Evolutionary conservation across 768 basidiomycete species (phyloP).

Genomic region (Psilocybe tampanensis): DNA sequence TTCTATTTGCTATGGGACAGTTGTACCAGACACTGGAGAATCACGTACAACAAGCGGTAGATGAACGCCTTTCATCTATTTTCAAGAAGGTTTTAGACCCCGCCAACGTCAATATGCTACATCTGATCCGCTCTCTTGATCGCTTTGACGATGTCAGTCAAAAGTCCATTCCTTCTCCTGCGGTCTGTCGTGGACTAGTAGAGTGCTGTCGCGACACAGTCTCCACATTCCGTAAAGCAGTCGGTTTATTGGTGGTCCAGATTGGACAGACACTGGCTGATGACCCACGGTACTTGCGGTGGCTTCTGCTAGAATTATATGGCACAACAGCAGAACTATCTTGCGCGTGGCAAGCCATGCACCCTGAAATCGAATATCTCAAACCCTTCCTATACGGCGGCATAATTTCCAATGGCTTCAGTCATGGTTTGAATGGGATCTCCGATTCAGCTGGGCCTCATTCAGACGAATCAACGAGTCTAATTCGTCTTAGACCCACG

Average conservation of each 20-base stretch:
- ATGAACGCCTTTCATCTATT: conserved; percentile 80
- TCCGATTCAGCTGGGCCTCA: background rate
- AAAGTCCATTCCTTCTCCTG: conserved; percentile 65
- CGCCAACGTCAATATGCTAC: conserved; percentile 77
- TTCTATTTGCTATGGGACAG: conserved; percentile 91
- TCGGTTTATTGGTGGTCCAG: conserved; percentile 80
- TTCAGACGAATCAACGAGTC: conserved; percentile 19
- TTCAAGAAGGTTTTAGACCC: conserved; percentile 86
- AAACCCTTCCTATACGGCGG: conserved; percentile 57
- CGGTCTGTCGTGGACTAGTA: conserved; percentile 75
- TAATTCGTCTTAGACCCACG: conserved; percentile 31
- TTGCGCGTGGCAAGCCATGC: conserved; percentile 79
- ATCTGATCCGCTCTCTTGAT: conserved; percentile 87
- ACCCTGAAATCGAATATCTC: conserved; percentile 70
- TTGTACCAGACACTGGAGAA: conserved; percentile 88
- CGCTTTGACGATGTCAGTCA: conserved; percentile 85
- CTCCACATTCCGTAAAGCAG: conserved; percentile 83
- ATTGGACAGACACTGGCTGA: conserved; percentile 74
- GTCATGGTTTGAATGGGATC: conserved; percentile 12
- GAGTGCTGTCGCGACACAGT: conserved; percentile 86
- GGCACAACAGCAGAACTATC: conserved; percentile 90
- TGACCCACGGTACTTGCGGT: conserved; percentile 86
- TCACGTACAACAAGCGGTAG: conserved; percentile 80
- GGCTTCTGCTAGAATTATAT: conserved; percentile 85
- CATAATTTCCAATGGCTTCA: conserved; percentile 21